These are phyloP conservation scores for Acer saccharum DNA, from an alignment of 345 rosid genomes.

Conservation along the genomic window DNA sequence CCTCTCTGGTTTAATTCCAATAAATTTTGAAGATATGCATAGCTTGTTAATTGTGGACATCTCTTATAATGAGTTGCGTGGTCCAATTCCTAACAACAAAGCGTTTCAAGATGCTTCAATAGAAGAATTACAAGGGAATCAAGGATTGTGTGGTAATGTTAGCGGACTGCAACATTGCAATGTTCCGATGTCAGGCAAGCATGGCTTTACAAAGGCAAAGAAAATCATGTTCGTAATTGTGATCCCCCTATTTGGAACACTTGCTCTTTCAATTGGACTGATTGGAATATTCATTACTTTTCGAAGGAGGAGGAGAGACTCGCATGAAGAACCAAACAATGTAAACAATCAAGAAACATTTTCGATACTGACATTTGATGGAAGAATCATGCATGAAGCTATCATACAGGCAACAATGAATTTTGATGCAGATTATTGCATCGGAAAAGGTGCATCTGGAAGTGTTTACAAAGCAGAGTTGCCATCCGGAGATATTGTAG, in stretches of 20 bases:
- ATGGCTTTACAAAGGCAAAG: too few species aligned
- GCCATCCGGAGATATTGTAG: conserved; percentile 6
- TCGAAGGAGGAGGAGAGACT: background rate
- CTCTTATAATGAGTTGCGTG: conserved; percentile 33
- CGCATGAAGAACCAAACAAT: too few species aligned
- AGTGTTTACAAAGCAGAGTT: background rate
- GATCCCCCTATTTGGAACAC: background rate
- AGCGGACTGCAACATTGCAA: too few species aligned
- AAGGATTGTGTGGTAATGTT: conserved; percentile 21
- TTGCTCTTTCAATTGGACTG: too few species aligned
- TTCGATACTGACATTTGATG: conserved; percentile 10
- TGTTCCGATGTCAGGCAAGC: too few species aligned
- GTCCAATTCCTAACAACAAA: conserved; percentile 30
- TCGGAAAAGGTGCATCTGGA: conserved; percentile 23
- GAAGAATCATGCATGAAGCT: conserved; percentile 5
- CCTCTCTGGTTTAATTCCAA: conserved; percentile 32
- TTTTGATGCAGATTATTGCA: conserved; percentile 18
- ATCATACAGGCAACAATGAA: conserved; percentile 19
- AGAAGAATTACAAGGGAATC: conserved; percentile 17
- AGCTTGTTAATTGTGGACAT: conserved; percentile 22
- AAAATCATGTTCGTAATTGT: background rate
- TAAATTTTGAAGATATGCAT: conserved; percentile 16
- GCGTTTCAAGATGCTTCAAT: conserved; percentile 20
- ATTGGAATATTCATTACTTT: background rate
- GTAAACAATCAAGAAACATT: background rate